Percentiles rank a stretch among this genome's conserved stretches.
Conservation (phyloP, 805 yeast species). For the Cyberlindnera lachancei region DNA sequence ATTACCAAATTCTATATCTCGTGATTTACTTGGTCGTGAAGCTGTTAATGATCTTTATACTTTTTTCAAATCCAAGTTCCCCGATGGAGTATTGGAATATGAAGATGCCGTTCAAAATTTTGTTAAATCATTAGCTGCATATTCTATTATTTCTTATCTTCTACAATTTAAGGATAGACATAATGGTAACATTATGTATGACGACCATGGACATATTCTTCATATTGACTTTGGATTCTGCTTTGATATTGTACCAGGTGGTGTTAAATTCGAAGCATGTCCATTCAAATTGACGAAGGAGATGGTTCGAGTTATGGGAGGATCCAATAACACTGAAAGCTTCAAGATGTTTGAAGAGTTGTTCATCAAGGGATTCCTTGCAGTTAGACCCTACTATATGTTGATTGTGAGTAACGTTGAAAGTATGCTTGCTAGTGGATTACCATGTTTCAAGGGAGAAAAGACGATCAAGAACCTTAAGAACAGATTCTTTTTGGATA, state of each 20-base stretch:
- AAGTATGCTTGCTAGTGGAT: constrained; percentile 92
- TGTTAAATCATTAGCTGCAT: constrained; percentile 90
- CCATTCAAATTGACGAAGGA: constrained; percentile 95
- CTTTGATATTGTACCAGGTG: constrained; percentile 98
- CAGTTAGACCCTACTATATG: constrained; percentile 83
- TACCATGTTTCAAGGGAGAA: constrained; percentile 88
- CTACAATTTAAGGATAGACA: constrained; percentile 96
- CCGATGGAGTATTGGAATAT: constrained; percentile 88
- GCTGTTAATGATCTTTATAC: constrained; percentile 96
- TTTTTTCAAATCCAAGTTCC: constrained; percentile 85
- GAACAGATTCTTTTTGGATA: constrained; percentile 72
- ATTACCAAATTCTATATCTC: constrained; percentile 85
- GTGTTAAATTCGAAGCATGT: constrained; percentile 95
- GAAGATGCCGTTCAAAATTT: constrained; percentile 90
- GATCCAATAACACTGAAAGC: constrained; percentile 74
- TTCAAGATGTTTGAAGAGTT: constrained; percentile 91
- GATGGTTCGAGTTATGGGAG: constrained; percentile 97
- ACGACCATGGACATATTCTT: constrained; percentile 86
- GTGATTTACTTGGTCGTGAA: constrained; percentile 98
- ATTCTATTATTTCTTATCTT: constrained; percentile 83
- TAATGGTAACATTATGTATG: constrained; percentile 96
- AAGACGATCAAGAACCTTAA: constrained; percentile 74
- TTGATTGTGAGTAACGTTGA: constrained; percentile 74
- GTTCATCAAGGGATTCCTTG: constrained; percentile 86
- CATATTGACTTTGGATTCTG: constrained; percentile 99